Base-by-base conservation (phyloP, 805 yeast genomes). In the Soucietia sequanensis region DNA sequence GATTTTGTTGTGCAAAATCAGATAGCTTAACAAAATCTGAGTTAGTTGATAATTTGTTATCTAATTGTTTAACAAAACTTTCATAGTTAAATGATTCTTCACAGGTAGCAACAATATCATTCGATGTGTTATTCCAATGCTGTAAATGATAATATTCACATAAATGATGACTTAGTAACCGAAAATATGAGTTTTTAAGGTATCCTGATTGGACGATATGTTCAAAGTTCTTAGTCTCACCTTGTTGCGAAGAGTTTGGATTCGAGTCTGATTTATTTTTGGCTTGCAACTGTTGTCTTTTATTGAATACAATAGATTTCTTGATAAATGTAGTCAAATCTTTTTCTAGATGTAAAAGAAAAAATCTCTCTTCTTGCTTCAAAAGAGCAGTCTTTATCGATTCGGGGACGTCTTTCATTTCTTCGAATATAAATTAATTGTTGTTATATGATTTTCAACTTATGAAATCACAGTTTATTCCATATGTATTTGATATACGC, bases 91-190 rank as follows among this genome's bases (percentile, higher is more conserved):
- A 34, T 5, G 31, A 39, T 4, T 38, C 41, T 7, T 31, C 35
- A 13, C 43, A 42, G 13, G 52, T 44, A 2, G 53, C 61, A 6
- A 50, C 33, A 6, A 56, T 56, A 22, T 55, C 60, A 27, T 48
- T 47, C 16, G 31, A 17, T n/a, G 41, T 26, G 30, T 43, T 49
- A 35, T 55, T 51, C 51, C 49, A 45, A 48, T 84, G 90, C 27
- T 78, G 79, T 37, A 83, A 54, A 16, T 68, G 62, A 48, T 81
- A 80, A 52, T 81, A 81, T 24, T 78, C 82, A 4, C 89, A 85
- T 23, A 82, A 60, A 44, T 81, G 84, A 55, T 84, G 90, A 0
- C 83, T 71, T 35, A 84, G 58, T 30, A 84, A 61, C 44, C 91
- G 62, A 44, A 77, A 79, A 53, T 80, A 84, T 2, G 88, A 80